Evolutionary conservation across 306 rosid genomes (phyloP), one percentile per base, ranked within the genome.

Genomic region (Fragaria vesca): DNA sequence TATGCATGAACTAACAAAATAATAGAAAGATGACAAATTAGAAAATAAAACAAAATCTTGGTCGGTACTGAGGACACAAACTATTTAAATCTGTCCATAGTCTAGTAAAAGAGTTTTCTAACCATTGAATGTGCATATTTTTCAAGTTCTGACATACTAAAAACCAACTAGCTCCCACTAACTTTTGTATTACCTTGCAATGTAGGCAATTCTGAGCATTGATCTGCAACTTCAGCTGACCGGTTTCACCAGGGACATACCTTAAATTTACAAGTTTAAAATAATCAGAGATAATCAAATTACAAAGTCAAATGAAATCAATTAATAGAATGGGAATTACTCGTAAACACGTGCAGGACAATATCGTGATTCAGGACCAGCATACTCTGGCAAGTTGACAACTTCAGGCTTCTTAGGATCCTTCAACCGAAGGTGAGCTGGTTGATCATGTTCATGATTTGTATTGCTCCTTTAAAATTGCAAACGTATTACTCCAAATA

Each of bases 371-470:
- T 92, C 93, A 0, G 93, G 97, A 72, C 88, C 96, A 11, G 97
- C 93, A 79, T 89, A 92, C 75, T 82, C 87, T 6, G 92, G 97
- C 76, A 95, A 88, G 83, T 95, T 95, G 71, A 86, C 60, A 11
- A 72, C 87, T 84, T 89, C 90, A 12, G 98, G 97, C 82, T 88
- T 85, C 85, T 86, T 91, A 28, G 96, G 82, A 83, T 95, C 89
- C 80, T 83, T 87, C 83, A 92, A 84, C 72, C 78, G 89, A 86
- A 95, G 97, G 81, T 95, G 97, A 55, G 97, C 80, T 77, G 97
- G 97, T 83, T 95, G 98, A 82, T 95, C 98, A 71, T 92, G 97
- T 34, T 92, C 98, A 81, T 95, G 98, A 87, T 95, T 95, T 82
- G 98, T 95, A 85, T 91, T 95, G 93, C 98, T 95, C 93, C 98